Base-by-base conservation (phyloP, 192 early-diverging fungal genomes). In the Dissophora globulifera region DNA sequence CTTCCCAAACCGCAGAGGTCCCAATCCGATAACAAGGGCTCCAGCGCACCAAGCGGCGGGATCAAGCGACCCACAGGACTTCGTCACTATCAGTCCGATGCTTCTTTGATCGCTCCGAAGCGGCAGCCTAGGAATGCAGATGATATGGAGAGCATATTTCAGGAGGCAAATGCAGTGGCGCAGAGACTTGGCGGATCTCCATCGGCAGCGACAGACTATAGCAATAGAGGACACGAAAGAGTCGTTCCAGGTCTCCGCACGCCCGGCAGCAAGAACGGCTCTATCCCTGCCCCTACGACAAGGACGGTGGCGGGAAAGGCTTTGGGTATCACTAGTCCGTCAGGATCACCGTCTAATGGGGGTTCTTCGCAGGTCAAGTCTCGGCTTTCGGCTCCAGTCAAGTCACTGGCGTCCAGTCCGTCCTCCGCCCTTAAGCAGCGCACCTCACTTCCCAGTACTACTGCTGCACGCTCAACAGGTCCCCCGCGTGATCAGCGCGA, bases 1-100 rank as follows among this genome's bases (percentile, higher is more conserved):
- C 56, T 76, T 47, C 72, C 61, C 52, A 66, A 33, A 42, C 72
- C 58, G 29, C 72, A 67, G 22, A 55, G 45, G 9, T 51, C 49
- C 27, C 15, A 52, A 42, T 53, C 72, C 3, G 63, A 54, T 17
- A 23, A 17, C 25, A 67, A 32, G 31, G 52, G 50, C 33, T 35
- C 22, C 25, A 52, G 20, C 20, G 22, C 52, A 13, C 6, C 62
- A 16, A 26, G 12, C 9, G 40, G 51, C 7, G 27, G 2, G n/a
- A 9, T 25, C 9, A 10, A 8, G 38, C 41, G 50, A 20, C 32
- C 48, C 12, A 29, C 20, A 2, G 45, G 69, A 4, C 59, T 57
- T 42, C 50, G 69, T 43, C 59, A 61, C 30, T 40, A 60, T 20
- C 67, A 69, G 16, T 61, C 67, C 9, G 67, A 61, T 27, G 17